A percentile compares a stretch with the other conserved stretches of the same genome.
Conservation (phyloP, 805 yeast genomes). For the Myxozyma vanderwaltii region DNA sequence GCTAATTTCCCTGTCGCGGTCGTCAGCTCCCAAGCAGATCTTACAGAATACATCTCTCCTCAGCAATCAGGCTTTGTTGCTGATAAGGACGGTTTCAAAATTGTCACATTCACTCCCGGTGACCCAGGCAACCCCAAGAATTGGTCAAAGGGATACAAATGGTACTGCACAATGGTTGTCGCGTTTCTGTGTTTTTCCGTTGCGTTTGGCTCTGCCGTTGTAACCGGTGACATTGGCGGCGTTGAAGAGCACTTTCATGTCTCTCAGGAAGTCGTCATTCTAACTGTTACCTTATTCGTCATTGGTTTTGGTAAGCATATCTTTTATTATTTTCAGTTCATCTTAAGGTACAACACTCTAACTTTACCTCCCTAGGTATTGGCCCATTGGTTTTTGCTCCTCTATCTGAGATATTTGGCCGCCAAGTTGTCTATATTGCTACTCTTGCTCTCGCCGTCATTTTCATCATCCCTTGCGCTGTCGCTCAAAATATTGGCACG, state of each 20-base stretch:
- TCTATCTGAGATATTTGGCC: conserved; percentile 58
- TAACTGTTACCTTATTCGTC: conserved; percentile 59
- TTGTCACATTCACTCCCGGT: conserved; percentile 32
- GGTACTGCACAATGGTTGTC: conserved; percentile 56
- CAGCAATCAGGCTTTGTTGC: conserved; percentile 25
- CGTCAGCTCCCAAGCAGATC: conserved; percentile 28
- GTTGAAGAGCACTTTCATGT: conserved; percentile 52
- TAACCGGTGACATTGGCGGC: conserved; percentile 62
- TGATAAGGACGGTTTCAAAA: conserved; percentile 29
- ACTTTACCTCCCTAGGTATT: conserved; percentile 33
- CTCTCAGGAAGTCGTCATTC: conserved; percentile 60
- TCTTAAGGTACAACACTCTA: neutral
- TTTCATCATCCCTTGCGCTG: conserved; percentile 59
- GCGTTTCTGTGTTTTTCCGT: conserved; percentile 61
- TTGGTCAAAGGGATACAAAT: conserved; percentile 53
- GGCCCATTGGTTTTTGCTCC: conserved; percentile 67
- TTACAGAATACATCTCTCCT: conserved; percentile 30
- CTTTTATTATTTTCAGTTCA: neutral
- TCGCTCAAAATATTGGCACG: conserved; percentile 61
- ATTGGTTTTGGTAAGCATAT: conserved; percentile 58
- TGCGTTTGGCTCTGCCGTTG: conserved; percentile 69
- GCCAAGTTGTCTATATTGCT: conserved; percentile 53
- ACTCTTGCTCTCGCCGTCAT: conserved; percentile 51
- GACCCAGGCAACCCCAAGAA: conserved; percentile 41
- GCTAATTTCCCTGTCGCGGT: conserved; percentile 34